A percentile compares a stretch with the other conserved stretches of the same genome.
Conservation (phyloP, 2,329 filamentous ascomycete species). For the Berkeleyomyces rouxiae region DNA sequence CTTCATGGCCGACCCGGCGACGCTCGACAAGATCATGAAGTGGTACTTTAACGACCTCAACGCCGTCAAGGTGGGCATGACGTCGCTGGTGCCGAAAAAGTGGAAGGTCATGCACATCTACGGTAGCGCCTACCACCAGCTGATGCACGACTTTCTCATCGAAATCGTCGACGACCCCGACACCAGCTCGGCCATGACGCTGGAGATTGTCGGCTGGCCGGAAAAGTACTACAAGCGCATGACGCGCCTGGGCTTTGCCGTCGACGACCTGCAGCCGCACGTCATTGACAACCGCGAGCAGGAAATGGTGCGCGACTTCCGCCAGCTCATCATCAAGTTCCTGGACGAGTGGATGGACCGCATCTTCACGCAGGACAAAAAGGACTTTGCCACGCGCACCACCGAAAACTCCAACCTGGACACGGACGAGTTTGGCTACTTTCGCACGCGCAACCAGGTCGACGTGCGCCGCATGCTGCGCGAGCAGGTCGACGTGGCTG, state of each 20-base stretch:
- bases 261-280: constrained; percentile 65
- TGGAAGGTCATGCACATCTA: constrained; percentile 93
- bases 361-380: constrained; percentile 68
- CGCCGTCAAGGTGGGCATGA: constrained; percentile 85
- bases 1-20: constrained; percentile 69
- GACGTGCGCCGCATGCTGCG: constrained; percentile 97
- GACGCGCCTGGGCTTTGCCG: constrained; percentile 66
- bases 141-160: constrained; percentile 90
- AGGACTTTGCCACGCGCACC: constrained; percentile 62
- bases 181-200: constrained; percentile 69
- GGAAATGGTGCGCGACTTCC: constrained; percentile 85
- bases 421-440: constrained; percentile 73
- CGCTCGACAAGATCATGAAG: constrained; percentile 71
- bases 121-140: constrained; percentile 72
- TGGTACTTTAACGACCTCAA: constrained; percentile 99
- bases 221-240: constrained; percentile 96
- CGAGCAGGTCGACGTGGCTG: constrained; percentile 76
- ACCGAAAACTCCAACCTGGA: constrained; percentile 63
- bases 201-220: constrained; percentile 87
- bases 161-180: constrained; percentile 69
- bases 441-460: constrained; percentile 78
- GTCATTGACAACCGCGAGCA: constrained; percentile 79
- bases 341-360: constrained; percentile 96
- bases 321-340: constrained; percentile 84
- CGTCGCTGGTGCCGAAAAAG: constrained; percentile 78